These are phyloP conservation scores for Trichoderma arundinaceum DNA, from an alignment of 2,329 filamentous ascomycete species.

Conservation along the genomic window DNA sequence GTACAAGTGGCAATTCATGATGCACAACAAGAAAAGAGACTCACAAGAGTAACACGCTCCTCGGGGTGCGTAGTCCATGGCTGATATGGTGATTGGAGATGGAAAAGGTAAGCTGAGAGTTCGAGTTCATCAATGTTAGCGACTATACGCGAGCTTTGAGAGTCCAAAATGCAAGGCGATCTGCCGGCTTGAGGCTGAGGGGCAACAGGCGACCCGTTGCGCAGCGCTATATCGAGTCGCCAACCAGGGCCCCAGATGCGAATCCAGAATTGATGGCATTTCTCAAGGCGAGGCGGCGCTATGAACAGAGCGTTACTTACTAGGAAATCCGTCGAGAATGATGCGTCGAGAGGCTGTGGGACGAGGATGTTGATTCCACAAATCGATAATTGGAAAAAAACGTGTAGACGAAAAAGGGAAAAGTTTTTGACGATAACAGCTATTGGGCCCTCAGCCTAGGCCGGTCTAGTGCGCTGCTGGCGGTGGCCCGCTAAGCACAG, in stretches of 20 bases:
- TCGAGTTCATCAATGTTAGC: conserved; percentile 13
- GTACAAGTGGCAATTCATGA: conserved; percentile 25
- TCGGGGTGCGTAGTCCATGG: conserved; percentile 52
- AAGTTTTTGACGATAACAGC: conserved; percentile 38
- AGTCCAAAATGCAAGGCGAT: conserved; percentile 11
- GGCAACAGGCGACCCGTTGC: conserved; percentile 25
- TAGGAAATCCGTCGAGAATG: conserved; percentile 29
- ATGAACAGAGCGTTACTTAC: conserved; percentile 8
- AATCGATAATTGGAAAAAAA: conserved; percentile 32
- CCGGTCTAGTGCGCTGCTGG: conserved; percentile 31
- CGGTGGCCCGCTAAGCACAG: conserved; percentile 26
- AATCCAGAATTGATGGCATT: background rate
- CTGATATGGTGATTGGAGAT: conserved; percentile 24
- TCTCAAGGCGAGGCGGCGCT: background rate
- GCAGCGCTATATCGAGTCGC: conserved; percentile 13
- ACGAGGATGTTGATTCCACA: conserved; percentile 31
- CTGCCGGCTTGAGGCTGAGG: conserved; percentile 28
- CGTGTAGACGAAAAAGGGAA: conserved; percentile 36
- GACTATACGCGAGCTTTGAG: conserved; percentile 13
- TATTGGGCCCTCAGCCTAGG: conserved; percentile 36
- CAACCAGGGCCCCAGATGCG: background rate
- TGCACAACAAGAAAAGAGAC: conserved; percentile 36
- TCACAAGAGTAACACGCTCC: conserved; percentile 61
- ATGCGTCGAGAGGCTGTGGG: conserved; percentile 34
- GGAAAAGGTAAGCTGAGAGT: background rate